These are phyloP conservation scores for Combretum micranthum DNA, from an alignment of 345 rosid species.

Conservation along the genomic window DNA sequence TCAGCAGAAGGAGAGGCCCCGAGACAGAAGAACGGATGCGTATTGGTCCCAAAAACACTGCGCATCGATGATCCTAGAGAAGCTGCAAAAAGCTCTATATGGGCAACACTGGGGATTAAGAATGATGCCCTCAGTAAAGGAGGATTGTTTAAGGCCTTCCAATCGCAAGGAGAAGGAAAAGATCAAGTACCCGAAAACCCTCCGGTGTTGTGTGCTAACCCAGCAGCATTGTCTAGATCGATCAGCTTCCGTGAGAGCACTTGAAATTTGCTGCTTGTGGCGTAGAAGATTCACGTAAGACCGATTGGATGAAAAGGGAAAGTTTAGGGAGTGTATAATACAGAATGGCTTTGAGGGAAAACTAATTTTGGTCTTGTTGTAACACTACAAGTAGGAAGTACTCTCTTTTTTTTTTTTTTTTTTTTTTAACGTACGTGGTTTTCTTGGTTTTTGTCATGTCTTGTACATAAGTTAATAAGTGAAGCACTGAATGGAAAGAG, in stretches of 20 bases:
- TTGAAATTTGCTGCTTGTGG: conserved; percentile 14
- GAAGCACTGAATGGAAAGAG: conserved; percentile 4
- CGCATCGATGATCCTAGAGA: conserved; percentile 69
- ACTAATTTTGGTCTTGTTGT: conserved; percentile 1
- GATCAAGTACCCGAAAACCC: conserved; percentile 27
- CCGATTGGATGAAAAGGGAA: not conserved
- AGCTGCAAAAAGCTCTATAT: conserved; percentile 73
- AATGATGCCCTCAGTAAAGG: conserved; percentile 40
- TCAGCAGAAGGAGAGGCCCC: conserved; percentile 24
- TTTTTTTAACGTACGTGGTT: no score
- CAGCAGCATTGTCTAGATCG: conserved; percentile 85
- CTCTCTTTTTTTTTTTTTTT: no score
- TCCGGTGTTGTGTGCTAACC: conserved; percentile 52
- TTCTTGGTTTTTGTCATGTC: not conserved
- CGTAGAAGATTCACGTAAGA: not conserved
- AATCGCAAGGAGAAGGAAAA: conserved; percentile 41
- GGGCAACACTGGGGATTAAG: conserved; percentile 63
- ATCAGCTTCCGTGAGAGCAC: conserved; percentile 57
- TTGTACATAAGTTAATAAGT: conserved; percentile 5
- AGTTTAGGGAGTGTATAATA: not conserved
- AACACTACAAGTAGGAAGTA: no score
- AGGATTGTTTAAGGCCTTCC: conserved; percentile 53
- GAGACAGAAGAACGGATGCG: conserved; percentile 40
- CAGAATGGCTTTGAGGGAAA: not conserved
- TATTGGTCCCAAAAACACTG: conserved; percentile 63